These are phyloP conservation scores for Fusarium torreyae DNA, from an alignment of 2,329 filamentous ascomycete genomes.

Conservation along the genomic window DNA sequence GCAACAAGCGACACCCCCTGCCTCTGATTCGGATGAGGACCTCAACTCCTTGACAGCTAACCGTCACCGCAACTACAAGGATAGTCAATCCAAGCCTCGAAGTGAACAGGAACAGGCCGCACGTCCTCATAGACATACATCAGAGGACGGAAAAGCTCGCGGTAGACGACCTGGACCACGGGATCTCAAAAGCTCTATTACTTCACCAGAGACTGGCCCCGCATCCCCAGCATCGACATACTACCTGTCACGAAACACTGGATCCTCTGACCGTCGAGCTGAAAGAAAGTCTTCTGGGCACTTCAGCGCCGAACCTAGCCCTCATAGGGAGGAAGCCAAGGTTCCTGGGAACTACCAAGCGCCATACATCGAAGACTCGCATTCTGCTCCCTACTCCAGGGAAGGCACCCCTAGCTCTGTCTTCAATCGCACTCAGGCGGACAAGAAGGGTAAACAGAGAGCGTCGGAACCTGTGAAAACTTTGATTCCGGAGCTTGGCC, in stretches of 20 bases:
- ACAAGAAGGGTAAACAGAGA: neutral
- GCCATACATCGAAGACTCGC: conserved; percentile 50
- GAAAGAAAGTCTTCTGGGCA: conserved; percentile 45
- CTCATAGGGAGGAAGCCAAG: neutral
- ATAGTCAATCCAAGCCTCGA: neutral
- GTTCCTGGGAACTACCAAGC: conserved; percentile 39
- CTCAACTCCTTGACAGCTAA: conserved; percentile 28
- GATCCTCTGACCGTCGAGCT: conserved; percentile 51
- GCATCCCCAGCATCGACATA: conserved; percentile 28
- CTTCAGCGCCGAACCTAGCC: conserved; percentile 34
- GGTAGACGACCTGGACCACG: conserved; percentile 17
- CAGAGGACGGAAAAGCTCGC: conserved; percentile 2
- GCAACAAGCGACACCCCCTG: neutral
- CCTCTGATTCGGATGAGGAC: conserved; percentile 29
- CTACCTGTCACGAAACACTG: conserved; percentile 43
- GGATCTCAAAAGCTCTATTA: neutral
- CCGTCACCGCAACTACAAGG: conserved; percentile 10
- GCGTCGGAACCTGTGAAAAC: conserved; percentile 1
- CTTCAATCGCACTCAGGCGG: neutral
- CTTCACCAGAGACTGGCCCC: neutral
- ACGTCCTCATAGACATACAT: neutral
- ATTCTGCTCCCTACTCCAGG: conserved; percentile 27
- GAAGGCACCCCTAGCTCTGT: neutral
- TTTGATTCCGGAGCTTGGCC: conserved; percentile 1
- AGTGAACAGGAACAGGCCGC: neutral